Conservation (phyloP, 2,329 filamentous ascomycete genomes). For the Sarocladium oryzae region DNA sequence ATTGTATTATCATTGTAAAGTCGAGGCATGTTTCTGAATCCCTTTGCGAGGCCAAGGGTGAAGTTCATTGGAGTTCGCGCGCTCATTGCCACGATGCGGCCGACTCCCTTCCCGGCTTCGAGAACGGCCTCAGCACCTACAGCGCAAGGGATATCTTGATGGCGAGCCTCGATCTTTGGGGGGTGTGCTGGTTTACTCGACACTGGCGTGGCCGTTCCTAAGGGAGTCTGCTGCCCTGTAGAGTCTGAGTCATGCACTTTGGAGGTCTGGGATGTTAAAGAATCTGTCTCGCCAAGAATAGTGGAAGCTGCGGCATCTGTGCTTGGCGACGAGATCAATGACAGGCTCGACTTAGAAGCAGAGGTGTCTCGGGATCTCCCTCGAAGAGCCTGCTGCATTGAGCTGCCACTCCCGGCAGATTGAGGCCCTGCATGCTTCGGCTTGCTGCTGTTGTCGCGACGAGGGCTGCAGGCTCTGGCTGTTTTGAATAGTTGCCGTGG, state of each 20-base stretch:
- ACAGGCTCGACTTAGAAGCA: neutral
- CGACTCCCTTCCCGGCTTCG: slow-evolving; percentile 60
- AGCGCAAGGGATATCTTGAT: neutral
- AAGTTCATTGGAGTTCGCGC: slow-evolving; percentile 81
- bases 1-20: slow-evolving; percentile 82
- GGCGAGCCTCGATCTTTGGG: neutral
- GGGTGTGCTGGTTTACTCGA: neutral
- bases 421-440: neutral
- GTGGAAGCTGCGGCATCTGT: neutral
- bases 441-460: neutral
- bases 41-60: slow-evolving; percentile 72
- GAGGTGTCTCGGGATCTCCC: neutral
- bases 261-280: neutral
- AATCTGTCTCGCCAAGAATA: neutral
- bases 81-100: slow-evolving; percentile 67
- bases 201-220: slow-evolving; percentile 20
- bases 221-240: slow-evolving; percentile 6
- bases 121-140: slow-evolving; percentile 50
- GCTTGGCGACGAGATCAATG: neutral
- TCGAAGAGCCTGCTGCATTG: neutral
- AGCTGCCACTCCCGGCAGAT: neutral
- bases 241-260: slow-evolving; percentile 1
- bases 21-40: slow-evolving; percentile 81
- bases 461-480: neutral
- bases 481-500: slow-evolving; percentile 49